A percentile compares a stretch with the other conserved stretches of the same genome.
Evolutionary conservation across 768 basidiomycete species (phyloP).

Genomic region (Boletus reticulatus): DNA sequence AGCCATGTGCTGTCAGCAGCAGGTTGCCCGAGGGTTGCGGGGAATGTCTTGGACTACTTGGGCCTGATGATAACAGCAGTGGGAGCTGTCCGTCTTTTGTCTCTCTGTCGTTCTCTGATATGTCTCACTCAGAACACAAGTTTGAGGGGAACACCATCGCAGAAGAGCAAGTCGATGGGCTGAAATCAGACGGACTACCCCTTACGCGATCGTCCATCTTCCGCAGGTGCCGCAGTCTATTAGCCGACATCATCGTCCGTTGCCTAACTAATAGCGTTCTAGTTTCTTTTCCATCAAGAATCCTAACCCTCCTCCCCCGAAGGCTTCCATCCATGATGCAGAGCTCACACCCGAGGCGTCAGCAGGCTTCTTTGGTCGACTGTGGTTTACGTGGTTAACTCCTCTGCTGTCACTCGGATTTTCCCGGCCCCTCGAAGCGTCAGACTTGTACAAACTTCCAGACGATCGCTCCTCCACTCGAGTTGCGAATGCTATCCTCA

Average conservation of each 20-base stretch:
- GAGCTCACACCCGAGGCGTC: conserved; percentile 61
- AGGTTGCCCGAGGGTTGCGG: no score
- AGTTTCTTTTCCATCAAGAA: conserved; percentile 15
- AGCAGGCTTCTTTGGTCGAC: conserved; percentile 54
- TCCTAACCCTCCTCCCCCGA: conserved; percentile 39
- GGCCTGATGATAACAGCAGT: no score
- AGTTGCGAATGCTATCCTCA: conserved; percentile 61
- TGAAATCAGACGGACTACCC: not conserved
- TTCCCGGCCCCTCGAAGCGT: conserved; percentile 72
- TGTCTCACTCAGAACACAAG: conserved; percentile 4
- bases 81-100: not conserved
- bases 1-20: no score
- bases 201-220: not conserved
- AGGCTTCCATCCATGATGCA: conserved; percentile 57
- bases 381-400: conserved; percentile 78
- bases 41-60: no score
- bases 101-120: not conserved
- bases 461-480: conserved; percentile 54
- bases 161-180: not conserved
- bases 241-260: not conserved
- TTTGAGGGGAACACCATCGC: not conserved
- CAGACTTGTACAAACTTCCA: conserved; percentile 80
- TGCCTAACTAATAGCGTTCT: not conserved
- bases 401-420: conserved; percentile 73
- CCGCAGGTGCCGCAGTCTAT: not conserved